Evolutionary conservation across 371 early-diverging fungal genomes (phyloP), one percentile per base, ranked within the genome.

Genomic region (Actinomortierella wolfii): DNA sequence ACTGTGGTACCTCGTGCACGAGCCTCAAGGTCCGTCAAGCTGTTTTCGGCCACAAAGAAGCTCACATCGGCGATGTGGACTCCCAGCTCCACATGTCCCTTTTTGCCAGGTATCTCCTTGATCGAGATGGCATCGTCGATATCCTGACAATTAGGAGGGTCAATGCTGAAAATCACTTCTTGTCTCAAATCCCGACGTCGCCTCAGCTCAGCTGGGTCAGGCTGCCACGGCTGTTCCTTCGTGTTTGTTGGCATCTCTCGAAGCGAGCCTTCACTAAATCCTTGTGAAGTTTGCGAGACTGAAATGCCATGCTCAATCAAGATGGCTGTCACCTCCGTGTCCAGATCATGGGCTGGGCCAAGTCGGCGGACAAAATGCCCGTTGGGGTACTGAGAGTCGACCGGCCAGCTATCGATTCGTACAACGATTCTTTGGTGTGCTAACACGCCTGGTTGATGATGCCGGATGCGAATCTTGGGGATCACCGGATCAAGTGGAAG

Each of bases 21-120:
- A 3, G 98, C 98, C 76, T 96, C 97, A 39, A 84, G 59, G 76
- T 99, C 99, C 20, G 97, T 83, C n/a, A 85, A 79, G 2, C 86
- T 86, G 21, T 86, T 88, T 25, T 88, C 86, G 23, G 78, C 74
- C 1, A 99, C 93, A 83, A 97, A 99, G 59, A 91, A 91, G 25
- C 93, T 86, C 6, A 98, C 99, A 76, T 99, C 99, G 29, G 99
- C 99, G 78, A 99, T 99, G 73, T 99, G 97, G 43, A 96, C 95
- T 17, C 95, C 97, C 18, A 97, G 81, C 61, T 94, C 93, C 23
- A 86, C 75, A 3, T 63, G 71, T 21, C 85, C 85, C 50, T 86
- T 64, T 34, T 34, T 34, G 7, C 34, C 34, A 34, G 34, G 11
- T 11, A 34, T 64, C 28, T 87, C 80, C 29, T 82, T 79, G 57